These are phyloP conservation scores for Zygosaccharomyces pseudorouxii DNA, from an alignment of 805 yeast genomes.

Conservation along the genomic window DNA sequence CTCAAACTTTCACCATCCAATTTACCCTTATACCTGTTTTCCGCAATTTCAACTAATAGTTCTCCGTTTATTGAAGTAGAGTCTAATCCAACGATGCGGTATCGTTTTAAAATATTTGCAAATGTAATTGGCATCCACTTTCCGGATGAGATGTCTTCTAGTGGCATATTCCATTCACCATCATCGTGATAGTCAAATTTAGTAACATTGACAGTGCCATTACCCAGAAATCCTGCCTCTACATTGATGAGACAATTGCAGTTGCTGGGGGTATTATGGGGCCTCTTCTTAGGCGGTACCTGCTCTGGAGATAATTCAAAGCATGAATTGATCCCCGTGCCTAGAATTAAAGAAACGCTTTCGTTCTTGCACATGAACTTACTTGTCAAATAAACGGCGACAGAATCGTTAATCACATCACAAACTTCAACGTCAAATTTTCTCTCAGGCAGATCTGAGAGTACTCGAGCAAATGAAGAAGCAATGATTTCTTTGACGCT, in stretches of 20 bases:
- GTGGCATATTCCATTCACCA: conserved; percentile 22
- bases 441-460: conserved; percentile 4
- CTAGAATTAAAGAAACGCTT: conserved; percentile 53
- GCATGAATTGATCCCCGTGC: conserved; percentile 62
- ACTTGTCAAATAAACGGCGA: conserved; percentile 60
- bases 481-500: conserved; percentile 44
- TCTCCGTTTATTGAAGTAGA: conserved; percentile 22
- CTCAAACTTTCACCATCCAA: not conserved
- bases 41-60: conserved; percentile 15
- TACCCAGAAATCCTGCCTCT: conserved; percentile 31
- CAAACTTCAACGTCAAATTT: conserved; percentile 37
- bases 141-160: conserved; percentile 30
- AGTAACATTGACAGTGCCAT: conserved; percentile 14
- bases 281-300: conserved; percentile 18
- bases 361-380: conserved; percentile 17
- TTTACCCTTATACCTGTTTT: not conserved
- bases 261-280: not conserved
- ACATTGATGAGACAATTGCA: conserved; percentile 21
- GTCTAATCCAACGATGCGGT: conserved; percentile 6
- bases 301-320: conserved; percentile 29
- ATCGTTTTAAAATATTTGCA: conserved; percentile 15
- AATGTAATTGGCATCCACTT: conserved; percentile 27
- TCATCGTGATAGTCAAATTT: conserved; percentile 17
- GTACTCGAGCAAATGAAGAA: conserved; percentile 25
- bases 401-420: conserved; percentile 56